phyloP scores from a whole-genome alignment of 345 rosid genomes.

The Salix purpurea region DNA sequence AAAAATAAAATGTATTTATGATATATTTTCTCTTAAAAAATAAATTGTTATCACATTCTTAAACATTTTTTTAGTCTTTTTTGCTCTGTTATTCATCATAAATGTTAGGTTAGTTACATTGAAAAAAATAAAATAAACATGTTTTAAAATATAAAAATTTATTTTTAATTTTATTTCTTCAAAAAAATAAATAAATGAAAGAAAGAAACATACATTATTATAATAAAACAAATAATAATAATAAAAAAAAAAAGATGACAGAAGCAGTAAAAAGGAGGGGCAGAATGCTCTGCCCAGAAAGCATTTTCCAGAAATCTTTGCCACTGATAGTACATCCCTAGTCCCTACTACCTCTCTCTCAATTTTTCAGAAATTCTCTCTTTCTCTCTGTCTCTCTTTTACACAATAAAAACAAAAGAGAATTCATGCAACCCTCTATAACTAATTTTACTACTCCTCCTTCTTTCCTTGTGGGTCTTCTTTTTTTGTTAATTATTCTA shows the following conservation, averaged over 20 bases:
- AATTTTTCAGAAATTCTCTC: constrained; percentile 39
- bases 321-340: constrained; percentile 4
- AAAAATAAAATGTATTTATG: too few species aligned
- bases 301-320: constrained; percentile 52
- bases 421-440: neutral
- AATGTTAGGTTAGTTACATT: too few species aligned
- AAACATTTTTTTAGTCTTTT: too few species aligned
- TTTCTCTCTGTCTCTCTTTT: constrained; percentile 9
- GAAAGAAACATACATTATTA: neutral
- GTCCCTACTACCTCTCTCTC: constrained; percentile 13
- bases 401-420: constrained; percentile 5
- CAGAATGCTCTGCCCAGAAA: constrained; percentile 34
- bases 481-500: neutral
- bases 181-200: too few species aligned
- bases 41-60: too few species aligned
- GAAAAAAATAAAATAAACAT: too few species aligned
- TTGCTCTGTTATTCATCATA: too few species aligned
- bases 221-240: neutral
- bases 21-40: too few species aligned
- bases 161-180: too few species aligned
- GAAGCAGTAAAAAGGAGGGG: constrained; percentile 9
- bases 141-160: too few species aligned
- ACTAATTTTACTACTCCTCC: neutral
- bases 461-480: neutral
- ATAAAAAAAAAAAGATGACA: neutral